Evolutionary conservation across 2,329 filamentous ascomycete genomes (phyloP), one percentile per base, ranked within the genome.

Genomic region (Drechslerella coelobrocha): DNA sequence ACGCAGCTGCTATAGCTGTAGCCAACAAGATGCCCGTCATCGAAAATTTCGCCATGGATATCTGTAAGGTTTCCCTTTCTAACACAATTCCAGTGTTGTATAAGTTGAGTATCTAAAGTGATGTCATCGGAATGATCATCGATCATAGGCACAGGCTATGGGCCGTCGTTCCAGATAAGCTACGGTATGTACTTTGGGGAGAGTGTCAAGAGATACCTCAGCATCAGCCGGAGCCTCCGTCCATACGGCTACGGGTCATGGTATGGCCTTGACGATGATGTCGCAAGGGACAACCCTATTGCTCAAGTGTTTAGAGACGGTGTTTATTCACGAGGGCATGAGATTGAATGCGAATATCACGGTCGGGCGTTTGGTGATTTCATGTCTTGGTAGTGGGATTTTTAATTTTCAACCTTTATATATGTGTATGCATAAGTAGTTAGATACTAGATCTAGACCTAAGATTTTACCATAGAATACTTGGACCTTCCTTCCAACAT

Each of bases 11-110:
- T 2, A 26, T 7, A 34, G 48, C 48, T 6, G 27, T 27, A 5
- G 48, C 48, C 19, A 52, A 52, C 26, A 7, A 52, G 27, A 52
- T 52, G 48, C 48, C 48, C 26, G 26, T 17, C 14, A 31, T 52
- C 31, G 26, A 34, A 29, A 12, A 34, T 24, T 27, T 51, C 23
- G 8, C 24, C 9, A 52, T 52, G n/a, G 26, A 27, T 2, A 34
- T 27, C 9, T 24, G 24, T 26, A 29, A 17, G 23, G 12, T 2
- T 39, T 3, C 34, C 34, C 12, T 34, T 12, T 6, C 34, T 14
- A 39, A 39, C 29, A 34, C 12, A 6, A 7, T 34, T 34, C 29
- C 6, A 34, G 7, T 12, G 12, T 34, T 7, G 29, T 12, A 34
- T 39, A 10, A 39, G 4, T n/a, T n/a, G 17, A 4, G 34, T 2